phyloP scores from a whole-genome alignment of 1,139 yeast genomes.

The Ogataea hybrid region DNA sequence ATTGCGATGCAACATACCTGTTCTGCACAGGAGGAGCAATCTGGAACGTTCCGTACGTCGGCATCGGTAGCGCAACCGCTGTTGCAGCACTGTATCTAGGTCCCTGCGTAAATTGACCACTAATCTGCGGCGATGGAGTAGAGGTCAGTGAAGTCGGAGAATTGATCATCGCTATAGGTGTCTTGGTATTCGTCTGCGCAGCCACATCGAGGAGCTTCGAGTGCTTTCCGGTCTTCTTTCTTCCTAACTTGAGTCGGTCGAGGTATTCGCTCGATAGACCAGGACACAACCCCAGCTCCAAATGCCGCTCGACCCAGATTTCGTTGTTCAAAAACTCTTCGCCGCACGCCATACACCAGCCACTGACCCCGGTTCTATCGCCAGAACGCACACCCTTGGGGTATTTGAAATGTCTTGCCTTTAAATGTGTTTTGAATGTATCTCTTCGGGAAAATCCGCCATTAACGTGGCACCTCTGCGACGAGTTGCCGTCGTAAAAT shows the following conservation, averaged over 20 bases:
- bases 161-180: constrained; percentile 14
- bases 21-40: neutral
- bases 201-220: constrained; percentile 33
- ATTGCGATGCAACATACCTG: neutral
- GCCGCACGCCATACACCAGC: constrained; percentile 83
- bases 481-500: constrained; percentile 56
- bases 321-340: constrained; percentile 72
- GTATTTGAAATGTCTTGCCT: constrained; percentile 86
- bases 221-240: constrained; percentile 36
- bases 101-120: constrained; percentile 1
- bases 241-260: constrained; percentile 28
- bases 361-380: constrained; percentile 65
- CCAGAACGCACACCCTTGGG: constrained; percentile 82
- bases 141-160: constrained; percentile 21
- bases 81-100: neutral
- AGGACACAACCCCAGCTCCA: constrained; percentile 79
- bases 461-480: constrained; percentile 76
- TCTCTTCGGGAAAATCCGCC: constrained; percentile 97
- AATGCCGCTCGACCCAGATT: constrained; percentile 87
- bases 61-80: too few relatives aligned
- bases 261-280: constrained; percentile 57
- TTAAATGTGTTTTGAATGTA: constrained; percentile 91
- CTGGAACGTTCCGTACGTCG: too few relatives aligned
- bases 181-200: constrained; percentile 3
- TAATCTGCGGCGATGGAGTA: constrained; percentile 18